These are phyloP conservation scores for Colletotrichum sp. DNA, from an alignment of 2,329 filamentous ascomycete genomes.

Conservation along the genomic window DNA sequence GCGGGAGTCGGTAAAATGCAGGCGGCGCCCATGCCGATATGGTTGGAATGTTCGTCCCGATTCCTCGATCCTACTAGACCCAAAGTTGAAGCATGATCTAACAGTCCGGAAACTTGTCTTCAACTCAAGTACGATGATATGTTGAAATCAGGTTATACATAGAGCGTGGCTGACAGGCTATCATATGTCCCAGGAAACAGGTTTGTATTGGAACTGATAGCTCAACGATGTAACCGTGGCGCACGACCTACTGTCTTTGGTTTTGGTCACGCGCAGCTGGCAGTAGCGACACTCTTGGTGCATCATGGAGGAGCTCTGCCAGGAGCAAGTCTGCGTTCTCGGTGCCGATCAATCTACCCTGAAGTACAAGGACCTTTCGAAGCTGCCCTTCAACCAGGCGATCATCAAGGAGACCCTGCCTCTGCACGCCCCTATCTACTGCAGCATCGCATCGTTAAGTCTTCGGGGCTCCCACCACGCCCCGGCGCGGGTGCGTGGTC, in stretches of 20 bases:
- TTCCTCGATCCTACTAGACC: not conserved
- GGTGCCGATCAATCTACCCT: slow-evolving; percentile 78
- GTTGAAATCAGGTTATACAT: not conserved
- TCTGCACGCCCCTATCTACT: slow-evolving; percentile 91
- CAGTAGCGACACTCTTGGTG: not conserved
- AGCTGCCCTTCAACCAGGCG: slow-evolving; percentile 80
- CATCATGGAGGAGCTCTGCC: slow-evolving; percentile 79
- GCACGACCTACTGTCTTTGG: not conserved
- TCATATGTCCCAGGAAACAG: not conserved
- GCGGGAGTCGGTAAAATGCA: not conserved
- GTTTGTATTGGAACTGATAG: not conserved
- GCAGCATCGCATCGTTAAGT: slow-evolving; percentile 92
- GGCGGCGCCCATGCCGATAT: not conserved
- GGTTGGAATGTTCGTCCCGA: not conserved
- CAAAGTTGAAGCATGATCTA: not conserved
- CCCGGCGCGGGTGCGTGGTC: too few species aligned
- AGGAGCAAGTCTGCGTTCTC: slow-evolving; percentile 78
- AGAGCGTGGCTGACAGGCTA: not conserved
- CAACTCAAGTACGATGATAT: not conserved
- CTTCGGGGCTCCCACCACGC: slow-evolving; percentile 66
- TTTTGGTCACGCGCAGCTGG: not conserved
- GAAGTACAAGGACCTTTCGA: slow-evolving; percentile 77
- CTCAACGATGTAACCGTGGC: not conserved
- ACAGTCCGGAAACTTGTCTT: not conserved
- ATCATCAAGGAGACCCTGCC: slow-evolving; percentile 93